phyloP scores from a whole-genome alignment of 2,329 filamentous ascomycete genomes.

The Ceratocystis ficicola region DNA sequence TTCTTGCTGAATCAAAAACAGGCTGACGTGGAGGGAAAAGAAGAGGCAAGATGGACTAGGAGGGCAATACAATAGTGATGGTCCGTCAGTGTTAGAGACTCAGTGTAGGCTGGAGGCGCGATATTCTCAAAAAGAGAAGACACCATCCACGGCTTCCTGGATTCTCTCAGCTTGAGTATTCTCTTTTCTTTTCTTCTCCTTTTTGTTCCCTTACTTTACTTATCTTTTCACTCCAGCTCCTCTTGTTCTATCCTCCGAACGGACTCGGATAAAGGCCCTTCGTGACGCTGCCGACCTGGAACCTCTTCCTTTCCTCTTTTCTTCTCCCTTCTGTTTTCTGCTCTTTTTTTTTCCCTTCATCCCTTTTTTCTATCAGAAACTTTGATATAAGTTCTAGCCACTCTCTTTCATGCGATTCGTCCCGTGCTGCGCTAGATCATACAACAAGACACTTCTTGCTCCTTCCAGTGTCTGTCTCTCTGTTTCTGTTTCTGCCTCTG shows the following conservation, averaged over 20 bases:
- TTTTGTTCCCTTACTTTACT: background rate
- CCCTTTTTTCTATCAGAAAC: background rate
- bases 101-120: too few species aligned
- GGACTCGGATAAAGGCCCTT: background rate
- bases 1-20: background rate
- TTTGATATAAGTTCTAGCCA: constrained; percentile 18
- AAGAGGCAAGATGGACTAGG: background rate
- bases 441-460: background rate
- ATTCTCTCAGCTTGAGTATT: background rate
- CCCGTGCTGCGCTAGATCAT: background rate
- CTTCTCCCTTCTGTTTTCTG: background rate
- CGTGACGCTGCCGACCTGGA: background rate
- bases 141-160: background rate
- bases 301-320: background rate
- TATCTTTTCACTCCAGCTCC: background rate
- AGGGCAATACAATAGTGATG: background rate
- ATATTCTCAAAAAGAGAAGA: background rate
- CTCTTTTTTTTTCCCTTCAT: background rate
- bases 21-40: background rate
- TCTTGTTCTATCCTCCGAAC: background rate
- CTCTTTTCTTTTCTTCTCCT: background rate
- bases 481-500: background rate
- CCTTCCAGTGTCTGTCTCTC: constrained; percentile 5
- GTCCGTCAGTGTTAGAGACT: too few species aligned
- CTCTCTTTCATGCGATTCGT: background rate